Evolutionary conservation across 1,139 yeast genomes (phyloP), one percentile per base, ranked within the genome.

Genomic region (Hansenula lynferdii): DNA sequence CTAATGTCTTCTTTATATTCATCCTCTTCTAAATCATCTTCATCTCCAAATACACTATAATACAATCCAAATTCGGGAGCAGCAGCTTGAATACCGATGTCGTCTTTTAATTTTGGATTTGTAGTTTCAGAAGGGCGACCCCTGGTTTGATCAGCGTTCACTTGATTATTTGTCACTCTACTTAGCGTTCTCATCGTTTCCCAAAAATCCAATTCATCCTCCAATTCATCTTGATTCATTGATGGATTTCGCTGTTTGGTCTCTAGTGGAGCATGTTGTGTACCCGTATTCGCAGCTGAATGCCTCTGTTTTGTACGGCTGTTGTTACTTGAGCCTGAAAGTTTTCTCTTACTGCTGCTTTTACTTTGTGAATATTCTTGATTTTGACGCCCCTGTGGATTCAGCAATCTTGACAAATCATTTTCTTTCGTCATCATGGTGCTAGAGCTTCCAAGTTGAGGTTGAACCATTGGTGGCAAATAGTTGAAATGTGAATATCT

Each of bases 401-500:
- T 73, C 47, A 75, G 50, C 20, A 74, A 44, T 40, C 64, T 64
- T 43, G 62, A 51, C 22, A 75, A 43, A 43, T 72, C 74, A n/a
- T 69, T 63, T 31, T 69, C 72, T 40, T 62, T 64, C 14, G 53
- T 47, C 4, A 36, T 41, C 8, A 47, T 14, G 19, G 56, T 58
- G 28, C 61, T 67, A 0, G 85, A 77, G 1, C 85, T 78, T 18
- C 70, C 79, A 34, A 82, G 62, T 50, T 77, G 80, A 0, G 89
- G 90, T 53, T 78, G 83, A 0, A 81, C 75, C 46, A 80, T 65
- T 3, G 89, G 83, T 10, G 89, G 85, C 26, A 83, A 60, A 51
- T 80, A 81, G 54, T 81, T 82, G 63, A 83, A 83, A 61, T 83
- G 92, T 38, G 80, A 80, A 48, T 68, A 75, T 48, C 90, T 63